Evolutionary conservation across 306 rosid genomes (phyloP), one percentile per base, ranked within the genome.

Genomic region (Cyamopsis tetragonoloba): DNA sequence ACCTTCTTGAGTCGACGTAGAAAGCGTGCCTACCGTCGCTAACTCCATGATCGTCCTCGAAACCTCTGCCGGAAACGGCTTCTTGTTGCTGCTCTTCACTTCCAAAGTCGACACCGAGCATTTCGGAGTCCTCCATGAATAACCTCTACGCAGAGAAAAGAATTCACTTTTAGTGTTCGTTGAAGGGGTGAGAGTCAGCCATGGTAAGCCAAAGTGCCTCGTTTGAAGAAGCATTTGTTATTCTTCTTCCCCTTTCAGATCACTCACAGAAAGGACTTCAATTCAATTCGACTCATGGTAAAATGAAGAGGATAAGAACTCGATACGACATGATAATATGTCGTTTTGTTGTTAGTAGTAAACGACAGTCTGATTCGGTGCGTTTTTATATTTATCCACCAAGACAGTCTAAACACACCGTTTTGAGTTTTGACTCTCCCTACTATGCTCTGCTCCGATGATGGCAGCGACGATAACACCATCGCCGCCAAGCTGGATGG

Each of bases 31-130:
- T 5, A 74, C 85, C 6, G 70, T 81, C 3, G 87, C 85, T 46
- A 92, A 67, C 74, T 89, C 98, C 93, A 92, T 72, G 12, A 92
- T 83, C 9, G 96, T 92, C 74, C 96, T 77, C 5, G 96, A 92
- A 50, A 86, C 83, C 81, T 92, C 96, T n/a, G 96, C 88, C 0
- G 96, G 93, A 14, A 74, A 78, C 2, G 96, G 96, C 83, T 82
- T 92, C 10, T 34, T 72, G 3, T 61, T 87, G 48, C 22, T 72
- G 3, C 31, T 62, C 28, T 64, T 71, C 58, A 73, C 5, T 76
- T 80, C 85, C 74, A 75, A 61, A 17, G 87, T 58, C 50, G 70
- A 76, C 47, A 82, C 56, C 2, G 89, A 81, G 77, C 93, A 92
- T 79, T 68, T 89, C 44, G 66, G 49, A 44, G 77, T 11, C 27